Percentiles rank a stretch among this genome's conserved stretches.
Conservation (phyloP, 441 rosid genomes). For the Populus hybrid region DNA sequence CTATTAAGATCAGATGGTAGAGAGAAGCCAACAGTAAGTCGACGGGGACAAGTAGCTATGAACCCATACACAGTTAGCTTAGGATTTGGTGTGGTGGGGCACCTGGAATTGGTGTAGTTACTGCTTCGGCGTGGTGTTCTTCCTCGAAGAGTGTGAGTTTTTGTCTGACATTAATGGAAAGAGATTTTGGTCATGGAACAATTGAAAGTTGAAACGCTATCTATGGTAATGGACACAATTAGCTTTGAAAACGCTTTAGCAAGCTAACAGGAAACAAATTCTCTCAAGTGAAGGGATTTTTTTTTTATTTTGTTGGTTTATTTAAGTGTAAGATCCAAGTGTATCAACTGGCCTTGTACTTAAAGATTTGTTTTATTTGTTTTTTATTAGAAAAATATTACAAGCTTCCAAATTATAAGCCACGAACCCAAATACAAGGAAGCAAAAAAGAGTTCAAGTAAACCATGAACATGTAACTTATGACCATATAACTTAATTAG, state of each 20-base stretch:
- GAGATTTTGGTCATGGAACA: not conserved
- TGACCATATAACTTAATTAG: no score
- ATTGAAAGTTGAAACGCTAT: not conserved
- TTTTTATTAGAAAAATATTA: not conserved
- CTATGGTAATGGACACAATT: not conserved
- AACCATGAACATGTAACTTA: no score
- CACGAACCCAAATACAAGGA: no score
- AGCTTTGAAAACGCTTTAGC: not conserved
- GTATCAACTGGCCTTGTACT: no score
- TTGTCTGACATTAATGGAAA: conserved; percentile 16
- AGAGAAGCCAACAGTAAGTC: conserved; percentile 41
- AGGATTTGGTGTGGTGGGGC: conserved; percentile 4
- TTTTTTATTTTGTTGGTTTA: not conserved
- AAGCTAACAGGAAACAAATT: not conserved
- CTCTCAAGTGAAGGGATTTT: not conserved
- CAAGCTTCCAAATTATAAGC: not conserved
- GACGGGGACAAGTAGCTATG: conserved; percentile 33
- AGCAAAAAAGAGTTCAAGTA: no score
- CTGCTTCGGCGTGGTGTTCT: conserved; percentile 23
- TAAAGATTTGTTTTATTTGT: no score
- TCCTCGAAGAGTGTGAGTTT: conserved; percentile 15
- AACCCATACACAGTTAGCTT: not conserved
- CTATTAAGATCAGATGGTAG: conserved; percentile 48
- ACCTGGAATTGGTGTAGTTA: conserved; percentile 22
- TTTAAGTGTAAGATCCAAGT: not conserved